phyloP scores from a whole-genome alignment of 148 eudicot genomes.

The Spergularia bocconei region DNA sequence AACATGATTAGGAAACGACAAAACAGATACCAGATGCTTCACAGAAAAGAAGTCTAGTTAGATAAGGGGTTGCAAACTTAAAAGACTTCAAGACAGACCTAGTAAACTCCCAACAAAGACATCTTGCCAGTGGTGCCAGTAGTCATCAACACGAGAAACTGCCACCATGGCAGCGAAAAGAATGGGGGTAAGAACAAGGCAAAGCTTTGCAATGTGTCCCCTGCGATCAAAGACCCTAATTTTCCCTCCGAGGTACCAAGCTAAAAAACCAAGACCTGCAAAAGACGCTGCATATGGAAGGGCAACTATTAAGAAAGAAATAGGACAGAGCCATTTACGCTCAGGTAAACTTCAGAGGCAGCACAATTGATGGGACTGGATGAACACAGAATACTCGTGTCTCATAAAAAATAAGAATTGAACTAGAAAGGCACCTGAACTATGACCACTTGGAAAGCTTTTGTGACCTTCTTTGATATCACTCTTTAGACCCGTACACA shows the following conservation, averaged over 20 bases:
- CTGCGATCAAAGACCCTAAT: constrained; percentile 61
- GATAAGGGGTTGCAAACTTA: not conserved
- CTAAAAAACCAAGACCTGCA: constrained; percentile 79
- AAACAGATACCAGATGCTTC: not conserved
- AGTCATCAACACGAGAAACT: constrained; percentile 92
- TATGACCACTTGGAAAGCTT: constrained; percentile 97
- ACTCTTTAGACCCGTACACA: constrained; percentile 60
- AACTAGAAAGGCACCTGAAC: constrained; percentile 50
- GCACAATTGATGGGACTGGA: not conserved
- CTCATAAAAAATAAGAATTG: not conserved
- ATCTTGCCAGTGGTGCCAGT: constrained; percentile 99
- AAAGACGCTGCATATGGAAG: constrained; percentile 65
- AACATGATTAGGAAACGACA: not conserved
- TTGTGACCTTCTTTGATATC: constrained; percentile 89
- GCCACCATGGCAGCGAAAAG: constrained; percentile 71
- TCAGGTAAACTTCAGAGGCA: not conserved
- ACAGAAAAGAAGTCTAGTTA: not conserved
- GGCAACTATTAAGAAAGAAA: constrained; percentile 5
- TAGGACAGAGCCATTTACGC: not conserved
- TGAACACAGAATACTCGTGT: too few species aligned
- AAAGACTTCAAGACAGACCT: constrained; percentile 42
- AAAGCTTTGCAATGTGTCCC: constrained; percentile 82
- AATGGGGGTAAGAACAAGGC: constrained; percentile 58
- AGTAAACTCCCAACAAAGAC: constrained; percentile 80
- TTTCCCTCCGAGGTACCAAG: constrained; percentile 73